These are phyloP conservation scores for Sarocladium brachiariae DNA, from an alignment of 2,329 filamentous ascomycete species.

Conservation along the genomic window DNA sequence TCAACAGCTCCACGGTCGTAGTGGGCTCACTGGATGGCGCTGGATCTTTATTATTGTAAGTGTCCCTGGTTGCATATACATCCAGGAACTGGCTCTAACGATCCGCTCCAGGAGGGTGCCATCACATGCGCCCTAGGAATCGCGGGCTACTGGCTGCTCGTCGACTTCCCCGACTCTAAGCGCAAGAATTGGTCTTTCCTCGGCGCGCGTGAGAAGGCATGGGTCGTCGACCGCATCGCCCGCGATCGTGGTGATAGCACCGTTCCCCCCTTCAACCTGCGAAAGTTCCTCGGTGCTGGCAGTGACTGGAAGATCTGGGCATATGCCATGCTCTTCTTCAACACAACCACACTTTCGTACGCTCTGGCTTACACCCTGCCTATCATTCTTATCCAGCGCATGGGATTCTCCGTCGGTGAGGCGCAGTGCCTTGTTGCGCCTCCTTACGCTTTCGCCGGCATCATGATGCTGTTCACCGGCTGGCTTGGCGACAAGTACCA, in stretches of 20 bases:
- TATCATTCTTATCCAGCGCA: slow-evolving; percentile 57
- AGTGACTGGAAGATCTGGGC: slow-evolving; percentile 54
- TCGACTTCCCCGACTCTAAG: slow-evolving; percentile 57
- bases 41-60: slow-evolving; percentile 55
- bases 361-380: slow-evolving; percentile 74
- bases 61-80: no score
- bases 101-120: slow-evolving; percentile 29
- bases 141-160: slow-evolving; percentile 48
- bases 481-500: slow-evolving; percentile 62
- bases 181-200: slow-evolving; percentile 48
- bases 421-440: slow-evolving; percentile 68
- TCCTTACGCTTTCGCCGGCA: slow-evolving; percentile 58
- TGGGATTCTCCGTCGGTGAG: slow-evolving; percentile 57
- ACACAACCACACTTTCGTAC: slow-evolving; percentile 66
- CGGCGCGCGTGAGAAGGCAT: slow-evolving; percentile 40
- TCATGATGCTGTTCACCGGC: slow-evolving; percentile 53
- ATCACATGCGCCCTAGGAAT: slow-evolving; percentile 48
- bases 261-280: slow-evolving; percentile 43
- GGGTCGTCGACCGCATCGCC: slow-evolving; percentile 47
- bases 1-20: slow-evolving; percentile 55
- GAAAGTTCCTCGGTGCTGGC: slow-evolving; percentile 38
- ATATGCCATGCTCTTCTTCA: slow-evolving; percentile 55
- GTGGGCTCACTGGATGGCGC: slow-evolving; percentile 51
- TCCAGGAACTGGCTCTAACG: not conserved
- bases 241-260: slow-evolving; percentile 51